Percentiles rank a stretch among this genome's conserved stretches.
Evolutionary conservation across 441 rosid species (phyloP).

Genomic region (Pelargonium exstipulatum): DNA sequence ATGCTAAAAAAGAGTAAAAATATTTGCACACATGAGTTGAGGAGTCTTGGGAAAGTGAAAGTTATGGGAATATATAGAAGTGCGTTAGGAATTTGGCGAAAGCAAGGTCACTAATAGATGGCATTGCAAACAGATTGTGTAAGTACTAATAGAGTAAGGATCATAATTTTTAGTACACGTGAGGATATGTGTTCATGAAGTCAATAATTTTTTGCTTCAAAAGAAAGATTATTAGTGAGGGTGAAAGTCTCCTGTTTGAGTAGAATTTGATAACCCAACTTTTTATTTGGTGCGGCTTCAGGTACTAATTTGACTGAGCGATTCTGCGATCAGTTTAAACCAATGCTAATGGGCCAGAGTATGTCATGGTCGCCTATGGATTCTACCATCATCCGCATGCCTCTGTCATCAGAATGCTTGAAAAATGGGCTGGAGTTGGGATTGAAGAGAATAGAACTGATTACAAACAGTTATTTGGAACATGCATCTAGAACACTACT

Average conservation of each 20-base stretch:
- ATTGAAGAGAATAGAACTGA: conserved; percentile 52
- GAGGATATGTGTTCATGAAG: conserved; percentile 7
- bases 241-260: background rate
- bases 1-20: background rate
- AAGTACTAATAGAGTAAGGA: conserved; percentile 8
- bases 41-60: background rate
- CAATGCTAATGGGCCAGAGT: conserved; percentile 77
- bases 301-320: conserved; percentile 84
- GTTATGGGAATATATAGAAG: background rate
- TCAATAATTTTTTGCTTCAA: background rate
- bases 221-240: background rate
- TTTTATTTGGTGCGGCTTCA: conserved; percentile 28
- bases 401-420: conserved; percentile 71
- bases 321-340: conserved; percentile 80
- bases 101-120: background rate
- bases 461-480: conserved; percentile 65
- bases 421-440: conserved; percentile 80
- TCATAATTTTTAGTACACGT: background rate
- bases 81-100: background rate
- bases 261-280: background rate
- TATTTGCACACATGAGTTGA: background rate
- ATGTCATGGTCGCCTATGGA: conserved; percentile 62
- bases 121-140: background rate
- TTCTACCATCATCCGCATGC: conserved; percentile 93
- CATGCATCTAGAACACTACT: conserved; percentile 76